Evolutionary conservation across 176 grass and related monocot genomes (phyloP), one percentile per base, ranked within the genome.

Genomic region (Eragrostis nindensis): DNA sequence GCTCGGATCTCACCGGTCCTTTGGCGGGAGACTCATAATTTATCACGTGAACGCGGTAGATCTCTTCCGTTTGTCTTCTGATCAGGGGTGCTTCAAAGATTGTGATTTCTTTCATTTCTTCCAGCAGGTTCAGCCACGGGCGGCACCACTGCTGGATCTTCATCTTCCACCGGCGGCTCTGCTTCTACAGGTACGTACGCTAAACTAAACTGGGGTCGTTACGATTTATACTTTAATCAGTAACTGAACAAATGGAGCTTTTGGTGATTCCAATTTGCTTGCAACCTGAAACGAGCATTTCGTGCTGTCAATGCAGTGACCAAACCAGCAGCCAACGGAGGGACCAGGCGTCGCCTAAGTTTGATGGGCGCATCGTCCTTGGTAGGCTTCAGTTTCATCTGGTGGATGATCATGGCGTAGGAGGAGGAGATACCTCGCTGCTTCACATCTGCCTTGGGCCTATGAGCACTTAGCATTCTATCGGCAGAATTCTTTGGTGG

Each of bases 141-240:
- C 44, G 80, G 73, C 8, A 53, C 48, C 8, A 73, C 81, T 44
- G 81, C 75, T 19, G 75, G 75, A 4, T 84, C 86, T 48, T 83
- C 86, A 49, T 68, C 68, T 38, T 84, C 86, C 61, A 44, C 62
- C 1, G 86, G 86, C 24, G 59, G 41, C 26, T 48, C 70, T 41
- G 56, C 77, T 50, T 88, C 86, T 38, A 69, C 75, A 75, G 81
- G 86, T 84, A n/a, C n/a, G n/a, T n/a, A n/a, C n/a, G n/a, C n/a
- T n/a, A n/a, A n/a, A n/a, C n/a, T n/a, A n/a, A n/a, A n/a, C n/a
- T n/a, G n/a, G n/a, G n/a, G n/a, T n/a, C n/a, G n/a, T n/a, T n/a
- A n/a, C n/a, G n/a, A n/a, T n/a, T n/a, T n/a, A n/a, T n/a, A n/a
- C n/a, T n/a, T n/a, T n/a, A 36, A 36, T 36, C 32, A 36, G 32